These are phyloP conservation scores for Blastomyces emzantsi DNA, from an alignment of 2,329 filamentous ascomycete genomes.

Conservation along the genomic window DNA sequence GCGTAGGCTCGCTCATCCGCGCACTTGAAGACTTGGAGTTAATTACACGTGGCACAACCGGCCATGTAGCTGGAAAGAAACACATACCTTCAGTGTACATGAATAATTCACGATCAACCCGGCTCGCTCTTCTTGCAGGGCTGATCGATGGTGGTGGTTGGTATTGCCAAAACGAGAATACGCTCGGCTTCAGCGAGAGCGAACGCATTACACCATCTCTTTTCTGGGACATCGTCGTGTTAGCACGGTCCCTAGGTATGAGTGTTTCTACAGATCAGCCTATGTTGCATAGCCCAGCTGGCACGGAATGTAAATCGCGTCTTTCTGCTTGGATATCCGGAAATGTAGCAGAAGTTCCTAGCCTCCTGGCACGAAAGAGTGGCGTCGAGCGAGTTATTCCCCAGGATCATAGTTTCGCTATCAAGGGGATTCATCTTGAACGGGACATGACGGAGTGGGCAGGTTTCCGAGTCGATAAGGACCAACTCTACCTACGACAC, in stretches of 20 bases:
- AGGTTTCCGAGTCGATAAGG: constrained; percentile 44
- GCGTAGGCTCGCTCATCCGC: constrained; percentile 11
- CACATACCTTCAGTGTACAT: constrained; percentile 14
- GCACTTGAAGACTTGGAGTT: constrained; percentile 4
- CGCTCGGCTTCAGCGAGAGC: constrained; percentile 14
- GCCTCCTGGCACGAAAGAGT: constrained; percentile 17
- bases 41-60: not conserved
- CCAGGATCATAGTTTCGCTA: constrained; percentile 30
- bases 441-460: constrained; percentile 39
- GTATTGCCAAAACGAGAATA: constrained; percentile 13
- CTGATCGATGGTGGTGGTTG: constrained; percentile 14
- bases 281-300: constrained; percentile 5
- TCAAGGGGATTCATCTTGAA: constrained; percentile 39
- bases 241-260: constrained; percentile 15
- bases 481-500: constrained; percentile 44
- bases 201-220: constrained; percentile 12
- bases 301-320: constrained; percentile 9
- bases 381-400: constrained; percentile 14
- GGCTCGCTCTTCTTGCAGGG: constrained; percentile 14
- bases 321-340: constrained; percentile 16
- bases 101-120: constrained; percentile 16
- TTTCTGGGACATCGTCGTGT: constrained; percentile 16
- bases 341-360: constrained; percentile 18
- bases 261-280: constrained; percentile 11
- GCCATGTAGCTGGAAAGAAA: constrained; percentile 2